Evolutionary conservation across 2,329 filamentous ascomycete species (phyloP).

Genomic region (Berkeleyomyces rouxiae): DNA sequence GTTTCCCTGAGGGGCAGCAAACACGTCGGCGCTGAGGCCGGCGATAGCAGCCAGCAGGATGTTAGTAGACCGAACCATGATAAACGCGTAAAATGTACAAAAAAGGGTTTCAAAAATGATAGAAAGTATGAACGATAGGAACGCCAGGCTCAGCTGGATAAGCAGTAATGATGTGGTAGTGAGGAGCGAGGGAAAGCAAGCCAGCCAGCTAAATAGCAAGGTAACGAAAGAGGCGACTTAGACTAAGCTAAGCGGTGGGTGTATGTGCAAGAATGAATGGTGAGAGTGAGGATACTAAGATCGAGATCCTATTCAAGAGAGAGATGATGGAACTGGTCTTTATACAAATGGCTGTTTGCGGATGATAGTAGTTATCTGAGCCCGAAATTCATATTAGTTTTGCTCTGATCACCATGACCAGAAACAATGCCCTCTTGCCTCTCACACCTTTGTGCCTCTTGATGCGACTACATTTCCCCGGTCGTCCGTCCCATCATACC

Average conservation of each 20-base stretch:
- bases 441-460: not conserved
- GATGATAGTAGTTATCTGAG: not conserved
- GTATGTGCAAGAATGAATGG: not conserved
- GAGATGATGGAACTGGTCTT: not conserved
- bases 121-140: not conserved
- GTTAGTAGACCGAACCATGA: not conserved
- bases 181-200: not conserved
- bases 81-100: not conserved
- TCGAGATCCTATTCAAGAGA: not conserved
- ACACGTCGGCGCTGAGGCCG: not conserved
- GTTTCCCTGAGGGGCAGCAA: not conserved
- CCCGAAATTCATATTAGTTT: no score
- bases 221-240: not conserved
- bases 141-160: not conserved
- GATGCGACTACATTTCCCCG: not conserved
- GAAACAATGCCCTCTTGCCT: no score
- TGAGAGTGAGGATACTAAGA: not conserved
- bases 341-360: not conserved
- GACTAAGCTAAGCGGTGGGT: not conserved
- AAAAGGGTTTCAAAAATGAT: not conserved
- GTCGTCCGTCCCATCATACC: not conserved
- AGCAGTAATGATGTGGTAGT: not conserved
- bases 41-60: not conserved
- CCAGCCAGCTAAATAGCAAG: not conserved
- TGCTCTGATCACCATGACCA: not conserved